phyloP scores from a whole-genome alignment of 2,329 filamentous ascomycete species.

The Penicillium sp. region DNA sequence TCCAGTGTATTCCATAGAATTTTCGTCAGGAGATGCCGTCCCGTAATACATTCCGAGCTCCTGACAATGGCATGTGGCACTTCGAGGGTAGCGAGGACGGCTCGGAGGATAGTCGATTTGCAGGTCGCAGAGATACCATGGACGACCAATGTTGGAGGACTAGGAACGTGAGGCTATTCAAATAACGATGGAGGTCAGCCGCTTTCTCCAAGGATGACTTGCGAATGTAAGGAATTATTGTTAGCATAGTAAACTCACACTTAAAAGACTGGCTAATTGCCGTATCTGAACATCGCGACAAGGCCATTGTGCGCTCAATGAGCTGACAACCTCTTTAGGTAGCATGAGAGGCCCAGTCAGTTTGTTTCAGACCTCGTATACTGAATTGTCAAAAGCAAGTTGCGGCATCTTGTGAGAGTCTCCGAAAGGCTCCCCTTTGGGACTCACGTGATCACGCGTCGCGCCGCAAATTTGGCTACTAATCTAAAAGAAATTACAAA shows the following conservation, averaged over 20 bases:
- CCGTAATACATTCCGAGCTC: conserved; percentile 47
- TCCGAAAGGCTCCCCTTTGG: conserved; percentile 5
- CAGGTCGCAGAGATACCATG: conserved; percentile 85
- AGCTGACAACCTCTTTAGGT: conserved; percentile 33
- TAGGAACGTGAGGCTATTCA: conserved; percentile 52
- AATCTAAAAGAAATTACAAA: neutral
- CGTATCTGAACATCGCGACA: conserved; percentile 44
- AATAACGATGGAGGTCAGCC: neutral
- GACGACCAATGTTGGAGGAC: conserved; percentile 70
- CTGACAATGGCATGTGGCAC: conserved; percentile 44
- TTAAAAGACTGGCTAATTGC: conserved; percentile 43
- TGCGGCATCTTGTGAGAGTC: conserved; percentile 3
- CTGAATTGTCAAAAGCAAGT: neutral
- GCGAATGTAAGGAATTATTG: neutral
- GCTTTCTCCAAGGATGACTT: neutral
- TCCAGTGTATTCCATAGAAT: conserved; percentile 43
- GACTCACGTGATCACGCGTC: conserved; percentile 21
- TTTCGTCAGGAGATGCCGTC: conserved; percentile 46
- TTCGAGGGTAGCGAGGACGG: conserved; percentile 61
- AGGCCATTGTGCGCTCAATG: conserved; percentile 43
- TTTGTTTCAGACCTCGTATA: neutral
- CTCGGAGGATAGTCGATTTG: conserved; percentile 69
- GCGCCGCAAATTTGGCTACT: conserved; percentile 7
- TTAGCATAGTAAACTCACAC: conserved; percentile 30
- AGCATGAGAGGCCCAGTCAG: conserved; percentile 24